phyloP scores from a whole-genome alignment of 2,329 filamentous ascomycete species.

The Talaromyces pinophilus region DNA sequence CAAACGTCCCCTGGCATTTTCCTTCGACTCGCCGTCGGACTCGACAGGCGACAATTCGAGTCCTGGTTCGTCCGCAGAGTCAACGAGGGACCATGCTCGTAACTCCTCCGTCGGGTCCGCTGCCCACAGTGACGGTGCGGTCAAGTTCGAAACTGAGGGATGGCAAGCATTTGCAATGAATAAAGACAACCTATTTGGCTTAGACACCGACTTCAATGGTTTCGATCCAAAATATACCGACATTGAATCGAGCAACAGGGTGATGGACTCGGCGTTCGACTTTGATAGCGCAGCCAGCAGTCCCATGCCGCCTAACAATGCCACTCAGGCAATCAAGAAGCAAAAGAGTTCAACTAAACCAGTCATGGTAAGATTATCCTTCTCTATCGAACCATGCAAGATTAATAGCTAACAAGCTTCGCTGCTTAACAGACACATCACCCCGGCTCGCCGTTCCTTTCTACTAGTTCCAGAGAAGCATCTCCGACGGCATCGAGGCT shows the following conservation, averaged over 20 bases:
- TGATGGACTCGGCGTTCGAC: slow-evolving; percentile 52
- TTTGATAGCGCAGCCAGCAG: slow-evolving; percentile 52
- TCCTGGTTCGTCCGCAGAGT: slow-evolving; percentile 47
- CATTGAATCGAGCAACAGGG: slow-evolving; percentile 48
- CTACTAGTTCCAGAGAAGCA: slow-evolving; percentile 39
- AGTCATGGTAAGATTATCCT: neutral
- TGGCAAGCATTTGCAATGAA: slow-evolving; percentile 43
- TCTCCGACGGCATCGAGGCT: slow-evolving; percentile 39
- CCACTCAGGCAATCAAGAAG: slow-evolving; percentile 29
- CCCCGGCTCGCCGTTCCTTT: slow-evolving; percentile 36
- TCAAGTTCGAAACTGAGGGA: slow-evolving; percentile 38
- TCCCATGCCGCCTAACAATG: slow-evolving; percentile 44
- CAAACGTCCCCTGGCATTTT: slow-evolving; percentile 36
- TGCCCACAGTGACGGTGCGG: slow-evolving; percentile 40
- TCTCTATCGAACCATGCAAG: neutral
- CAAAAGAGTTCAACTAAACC: slow-evolving; percentile 23
- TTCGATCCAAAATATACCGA: slow-evolving; percentile 34
- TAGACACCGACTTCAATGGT: slow-evolving; percentile 37
- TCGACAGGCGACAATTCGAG: slow-evolving; percentile 48
- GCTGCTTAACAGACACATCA: slow-evolving; percentile 28
- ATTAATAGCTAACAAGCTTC: neutral
- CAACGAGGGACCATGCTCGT: slow-evolving; percentile 43
- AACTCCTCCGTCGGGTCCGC: slow-evolving; percentile 45
- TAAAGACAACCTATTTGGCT: slow-evolving; percentile 44
- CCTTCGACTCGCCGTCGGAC: slow-evolving; percentile 46